A percentile compares a stretch with the other conserved stretches of the same genome.
Evolutionary conservation across 2,329 filamentous ascomycete genomes (phyloP).

Genomic region (Xylariaceae sp.): DNA sequence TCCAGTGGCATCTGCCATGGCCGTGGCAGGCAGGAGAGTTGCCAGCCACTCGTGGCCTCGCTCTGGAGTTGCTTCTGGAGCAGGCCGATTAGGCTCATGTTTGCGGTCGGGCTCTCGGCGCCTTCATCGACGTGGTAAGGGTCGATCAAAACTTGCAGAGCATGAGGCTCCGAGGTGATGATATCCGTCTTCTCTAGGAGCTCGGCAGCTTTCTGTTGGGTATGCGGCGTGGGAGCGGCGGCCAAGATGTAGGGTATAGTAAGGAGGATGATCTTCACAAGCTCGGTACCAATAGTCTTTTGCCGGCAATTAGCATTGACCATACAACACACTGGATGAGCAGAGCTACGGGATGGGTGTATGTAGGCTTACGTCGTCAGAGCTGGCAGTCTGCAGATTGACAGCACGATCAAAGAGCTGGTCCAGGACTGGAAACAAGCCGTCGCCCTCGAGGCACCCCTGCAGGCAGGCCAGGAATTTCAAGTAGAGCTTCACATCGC

Average conservation of each 20-base stretch:
- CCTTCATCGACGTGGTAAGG: slow-evolving; percentile 65
- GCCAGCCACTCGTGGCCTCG: slow-evolving; percentile 70
- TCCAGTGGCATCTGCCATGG: slow-evolving; percentile 59
- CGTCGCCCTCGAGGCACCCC: slow-evolving; percentile 70
- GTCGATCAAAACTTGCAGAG: slow-evolving; percentile 77
- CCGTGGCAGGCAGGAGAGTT: slow-evolving; percentile 59
- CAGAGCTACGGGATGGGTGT: background rate
- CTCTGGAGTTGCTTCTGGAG: slow-evolving; percentile 78
- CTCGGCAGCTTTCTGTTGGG: slow-evolving; percentile 65
- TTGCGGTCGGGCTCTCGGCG: slow-evolving; percentile 55
- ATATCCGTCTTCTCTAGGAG: slow-evolving; percentile 92
- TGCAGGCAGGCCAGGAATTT: slow-evolving; percentile 87
- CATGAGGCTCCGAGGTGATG: slow-evolving; percentile 81
- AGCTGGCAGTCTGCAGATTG: slow-evolving; percentile 85
- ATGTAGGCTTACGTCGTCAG: slow-evolving; percentile 67
- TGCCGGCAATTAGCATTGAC: slow-evolving; percentile 1
- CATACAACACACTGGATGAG: background rate
- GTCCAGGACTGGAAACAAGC: slow-evolving; percentile 76
- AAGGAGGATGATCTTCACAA: slow-evolving; percentile 93
- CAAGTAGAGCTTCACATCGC: slow-evolving; percentile 81
- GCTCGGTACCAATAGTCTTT: slow-evolving; percentile 66
- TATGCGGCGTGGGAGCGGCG: slow-evolving; percentile 55
- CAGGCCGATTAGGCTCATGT: slow-evolving; percentile 65
- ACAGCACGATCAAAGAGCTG: slow-evolving; percentile 90
- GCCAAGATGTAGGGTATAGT: slow-evolving; percentile 88